Evolutionary conservation across 1,139 yeast genomes (phyloP).

Genomic region (Pichia kudriavzevii): DNA sequence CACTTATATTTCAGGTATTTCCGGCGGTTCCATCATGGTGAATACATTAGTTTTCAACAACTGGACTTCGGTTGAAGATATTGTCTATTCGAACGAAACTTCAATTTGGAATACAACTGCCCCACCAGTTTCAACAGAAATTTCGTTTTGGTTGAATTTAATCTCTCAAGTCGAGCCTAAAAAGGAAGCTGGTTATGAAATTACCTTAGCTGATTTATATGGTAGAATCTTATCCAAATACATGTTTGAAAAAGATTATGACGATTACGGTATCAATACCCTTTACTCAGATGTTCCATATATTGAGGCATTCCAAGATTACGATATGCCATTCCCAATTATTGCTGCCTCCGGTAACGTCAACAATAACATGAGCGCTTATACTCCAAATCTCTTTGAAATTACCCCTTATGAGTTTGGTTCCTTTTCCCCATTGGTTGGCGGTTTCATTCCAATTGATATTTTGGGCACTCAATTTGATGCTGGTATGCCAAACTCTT

Average conservation of each 20-base stretch:
- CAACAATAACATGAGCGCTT: conserved; percentile 25
- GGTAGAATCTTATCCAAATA: conserved; percentile 51
- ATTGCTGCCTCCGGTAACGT: conserved; percentile 33
- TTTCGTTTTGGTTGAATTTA: conserved; percentile 43
- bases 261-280: conserved; percentile 30
- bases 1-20: conserved; percentile 51
- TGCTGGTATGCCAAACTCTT: conserved; percentile 28
- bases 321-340: conserved; percentile 38
- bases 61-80: conserved; percentile 36
- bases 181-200: conserved; percentile 45
- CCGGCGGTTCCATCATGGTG: conserved; percentile 68
- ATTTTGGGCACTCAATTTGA: conserved; percentile 42
- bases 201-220: conserved; percentile 63
- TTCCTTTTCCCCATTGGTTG: conserved; percentile 49
- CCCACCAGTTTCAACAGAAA: conserved; percentile 17
- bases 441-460: conserved; percentile 44
- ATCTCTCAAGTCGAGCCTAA: conserved; percentile 41
- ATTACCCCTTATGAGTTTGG: conserved; percentile 66
- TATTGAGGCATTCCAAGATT: conserved; percentile 29
- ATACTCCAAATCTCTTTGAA: conserved; percentile 34
- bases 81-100: conserved; percentile 29
- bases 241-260: conserved; percentile 35
- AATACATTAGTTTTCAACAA: conserved; percentile 42
- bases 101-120: conserved; percentile 55
- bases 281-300: conserved; percentile 31